These are phyloP conservation scores for Ophiostoma ulmi DNA, from an alignment of 2,329 filamentous ascomycete species.

Conservation along the genomic window DNA sequence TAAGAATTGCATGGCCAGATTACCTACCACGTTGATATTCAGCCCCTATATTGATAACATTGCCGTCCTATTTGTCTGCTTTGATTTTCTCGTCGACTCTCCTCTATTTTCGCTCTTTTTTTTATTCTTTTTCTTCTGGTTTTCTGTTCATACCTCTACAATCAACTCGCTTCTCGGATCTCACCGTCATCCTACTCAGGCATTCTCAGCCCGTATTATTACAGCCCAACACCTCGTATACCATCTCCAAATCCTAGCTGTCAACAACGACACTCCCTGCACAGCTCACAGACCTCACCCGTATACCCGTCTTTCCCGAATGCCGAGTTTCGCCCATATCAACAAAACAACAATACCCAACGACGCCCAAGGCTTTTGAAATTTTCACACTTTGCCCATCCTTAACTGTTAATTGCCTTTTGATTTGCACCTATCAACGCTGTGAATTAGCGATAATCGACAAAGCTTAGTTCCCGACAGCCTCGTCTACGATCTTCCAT, in stretches of 20 bases:
- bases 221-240: not conserved
- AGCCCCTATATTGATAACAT: not conserved
- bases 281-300: not conserved
- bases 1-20: too few species aligned
- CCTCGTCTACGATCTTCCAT: not conserved
- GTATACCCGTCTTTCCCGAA: not conserved
- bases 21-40: too few species aligned
- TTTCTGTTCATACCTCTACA: not conserved
- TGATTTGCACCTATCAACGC: not conserved
- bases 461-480: not conserved
- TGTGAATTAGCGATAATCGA: not conserved
- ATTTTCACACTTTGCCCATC: not conserved
- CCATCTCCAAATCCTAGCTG: not conserved
- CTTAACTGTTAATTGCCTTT: not conserved
- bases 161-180: not conserved
- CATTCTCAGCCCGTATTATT: not conserved
- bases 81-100: not conserved
- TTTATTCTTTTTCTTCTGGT: not conserved
- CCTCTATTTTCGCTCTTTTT: not conserved
- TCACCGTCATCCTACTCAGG: not conserved
- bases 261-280: not conserved
- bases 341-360: constrained; percentile 3
- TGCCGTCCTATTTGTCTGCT: too few species aligned
- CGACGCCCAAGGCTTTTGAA: not conserved
- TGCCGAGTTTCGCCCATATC: not conserved